These are phyloP conservation scores for Tulasnella sp. DNA, from an alignment of 768 basidiomycete species.

Conservation along the genomic window DNA sequence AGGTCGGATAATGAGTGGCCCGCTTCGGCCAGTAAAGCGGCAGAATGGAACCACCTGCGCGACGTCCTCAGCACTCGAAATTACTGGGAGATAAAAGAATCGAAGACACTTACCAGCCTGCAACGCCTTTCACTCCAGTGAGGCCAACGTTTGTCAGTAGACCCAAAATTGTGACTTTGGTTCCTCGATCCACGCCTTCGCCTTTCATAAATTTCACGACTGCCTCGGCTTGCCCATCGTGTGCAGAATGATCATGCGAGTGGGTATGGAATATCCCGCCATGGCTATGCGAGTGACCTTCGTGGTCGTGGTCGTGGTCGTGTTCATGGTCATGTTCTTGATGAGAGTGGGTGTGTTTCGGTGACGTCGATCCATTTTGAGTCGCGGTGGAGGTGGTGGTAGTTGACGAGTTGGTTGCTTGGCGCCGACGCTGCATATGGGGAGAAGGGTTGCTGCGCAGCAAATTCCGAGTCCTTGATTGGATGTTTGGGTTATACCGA, in stretches of 20 bases:
- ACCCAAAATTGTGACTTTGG: conserved; percentile 79
- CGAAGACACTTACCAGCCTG: conserved; percentile 68
- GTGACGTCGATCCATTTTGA: conserved; percentile 11
- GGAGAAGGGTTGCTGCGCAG: neutral
- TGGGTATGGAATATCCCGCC: conserved; percentile 49
- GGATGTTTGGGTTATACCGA: neutral
- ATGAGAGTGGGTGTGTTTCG: neutral
- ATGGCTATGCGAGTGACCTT: conserved; percentile 52
- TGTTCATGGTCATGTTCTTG: conserved; percentile 11
- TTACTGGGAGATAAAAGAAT: neutral
- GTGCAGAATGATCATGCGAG: conserved; percentile 46
- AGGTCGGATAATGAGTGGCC: conserved; percentile 83
- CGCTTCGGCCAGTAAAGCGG: conserved; percentile 86
- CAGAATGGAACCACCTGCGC: conserved; percentile 61
- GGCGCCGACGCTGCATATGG: neutral
- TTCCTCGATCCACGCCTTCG: conserved; percentile 57
- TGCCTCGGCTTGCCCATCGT: conserved; percentile 29
- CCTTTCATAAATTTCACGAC: conserved; percentile 41
- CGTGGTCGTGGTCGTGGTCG: conserved; percentile 34
- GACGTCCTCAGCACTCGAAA: neutral
- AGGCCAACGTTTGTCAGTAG: conserved; percentile 76
- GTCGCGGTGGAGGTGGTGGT: neutral
- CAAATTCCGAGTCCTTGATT: neutral
- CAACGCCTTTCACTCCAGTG: conserved; percentile 77
- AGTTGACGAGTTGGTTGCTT: neutral